Percentiles rank a stretch among this genome's conserved stretches.
Evolutionary conservation across 2,329 filamentous ascomycete genomes (phyloP).

Genomic region (Simplicillium aogashimaense): DNA sequence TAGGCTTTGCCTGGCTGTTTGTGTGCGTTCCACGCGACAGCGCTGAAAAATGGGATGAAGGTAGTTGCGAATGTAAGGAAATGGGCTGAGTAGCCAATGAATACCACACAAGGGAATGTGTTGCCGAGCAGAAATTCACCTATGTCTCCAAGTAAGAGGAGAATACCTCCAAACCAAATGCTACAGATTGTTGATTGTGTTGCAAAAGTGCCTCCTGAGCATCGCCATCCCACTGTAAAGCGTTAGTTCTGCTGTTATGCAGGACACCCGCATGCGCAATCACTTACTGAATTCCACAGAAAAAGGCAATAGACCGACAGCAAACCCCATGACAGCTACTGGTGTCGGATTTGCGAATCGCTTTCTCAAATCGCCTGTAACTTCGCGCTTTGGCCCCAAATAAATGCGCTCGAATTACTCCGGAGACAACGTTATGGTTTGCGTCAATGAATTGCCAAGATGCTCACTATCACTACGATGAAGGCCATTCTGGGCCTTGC

Average conservation of each 20-base stretch:
- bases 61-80: slow-evolving; percentile 1
- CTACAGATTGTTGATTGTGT: not conserved
- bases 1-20: not conserved
- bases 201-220: not conserved
- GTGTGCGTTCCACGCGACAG: not conserved
- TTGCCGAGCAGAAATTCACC: slow-evolving; percentile 1
- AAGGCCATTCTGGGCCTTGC: not conserved
- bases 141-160: not conserved
- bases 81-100: not conserved
- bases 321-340: not conserved
- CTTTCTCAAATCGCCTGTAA: not conserved
- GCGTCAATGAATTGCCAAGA: not conserved
- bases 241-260: not conserved
- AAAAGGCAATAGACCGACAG: not conserved
- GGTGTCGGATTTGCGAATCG: not conserved
- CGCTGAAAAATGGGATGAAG: not conserved
- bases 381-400: not conserved
- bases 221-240: not conserved
- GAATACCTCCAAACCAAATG: not conserved
- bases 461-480: not conserved
- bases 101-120: not conserved
- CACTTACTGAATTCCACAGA: slow-evolving; percentile 1
- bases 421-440: not conserved
- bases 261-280: too few relatives aligned
- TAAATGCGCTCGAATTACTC: slow-evolving; percentile 1